Evolutionary conservation across 768 basidiomycete species (phyloP).

Genomic region (Kwoniella sp.): DNA sequence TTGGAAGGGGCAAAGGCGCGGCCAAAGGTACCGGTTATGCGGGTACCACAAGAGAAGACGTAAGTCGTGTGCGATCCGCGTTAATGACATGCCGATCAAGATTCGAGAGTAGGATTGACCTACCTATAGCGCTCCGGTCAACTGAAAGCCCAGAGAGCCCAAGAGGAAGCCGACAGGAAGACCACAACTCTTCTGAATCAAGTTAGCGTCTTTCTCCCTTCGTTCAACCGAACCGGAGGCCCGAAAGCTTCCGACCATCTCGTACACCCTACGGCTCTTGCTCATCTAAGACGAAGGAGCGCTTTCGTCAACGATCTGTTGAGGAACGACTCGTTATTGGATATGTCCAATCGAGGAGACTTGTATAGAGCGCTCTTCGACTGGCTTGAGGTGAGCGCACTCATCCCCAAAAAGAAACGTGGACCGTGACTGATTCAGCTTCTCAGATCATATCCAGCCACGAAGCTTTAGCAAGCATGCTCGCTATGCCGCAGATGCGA

Average conservation of each 20-base stretch:
- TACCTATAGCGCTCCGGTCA: conserved; percentile 88
- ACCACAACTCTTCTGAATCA: conserved; percentile 69
- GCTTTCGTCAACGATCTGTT: conserved; percentile 83
- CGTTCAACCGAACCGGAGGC: conserved; percentile 72
- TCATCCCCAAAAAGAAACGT: neutral
- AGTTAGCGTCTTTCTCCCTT: conserved; percentile 83
- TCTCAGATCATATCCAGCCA: conserved; percentile 85
- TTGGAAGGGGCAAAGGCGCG: neutral
- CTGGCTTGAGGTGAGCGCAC: conserved; percentile 76
- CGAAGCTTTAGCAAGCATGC: conserved; percentile 89
- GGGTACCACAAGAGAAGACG: conserved; percentile 80
- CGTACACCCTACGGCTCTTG: conserved; percentile 73
- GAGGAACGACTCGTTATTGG: conserved; percentile 86
- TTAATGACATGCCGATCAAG: neutral
- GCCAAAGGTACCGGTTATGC: conserved; percentile 81
- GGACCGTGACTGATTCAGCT: conserved; percentile 15
- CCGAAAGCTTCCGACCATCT: conserved; percentile 80
- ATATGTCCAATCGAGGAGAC: conserved; percentile 84
- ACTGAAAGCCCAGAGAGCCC: conserved; percentile 72
- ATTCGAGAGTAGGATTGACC: too few species aligned
- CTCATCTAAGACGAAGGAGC: conserved; percentile 87
- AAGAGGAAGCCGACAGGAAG: conserved; percentile 72
- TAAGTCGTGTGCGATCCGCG: conserved; percentile 58
- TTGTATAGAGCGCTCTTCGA: conserved; percentile 87
- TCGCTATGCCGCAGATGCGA: conserved; percentile 84